These are phyloP conservation scores for Sugiyamaella qingdaonensis DNA, from an alignment of 805 yeast genomes.

Conservation along the genomic window DNA sequence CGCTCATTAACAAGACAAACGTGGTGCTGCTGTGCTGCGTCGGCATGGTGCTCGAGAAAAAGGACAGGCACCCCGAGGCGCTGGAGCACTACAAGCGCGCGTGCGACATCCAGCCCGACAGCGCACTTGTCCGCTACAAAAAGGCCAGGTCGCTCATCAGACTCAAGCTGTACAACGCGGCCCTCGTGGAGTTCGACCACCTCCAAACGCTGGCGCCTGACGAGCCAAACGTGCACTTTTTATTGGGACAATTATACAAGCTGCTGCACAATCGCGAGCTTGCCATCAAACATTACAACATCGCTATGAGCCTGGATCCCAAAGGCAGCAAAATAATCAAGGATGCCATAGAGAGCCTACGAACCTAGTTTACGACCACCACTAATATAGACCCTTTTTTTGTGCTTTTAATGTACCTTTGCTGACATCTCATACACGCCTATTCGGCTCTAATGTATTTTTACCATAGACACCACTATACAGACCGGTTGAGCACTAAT, in stretches of 20 bases:
- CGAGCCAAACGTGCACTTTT: constrained; percentile 88
- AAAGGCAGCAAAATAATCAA: constrained; percentile 82
- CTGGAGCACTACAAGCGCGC: constrained; percentile 80
- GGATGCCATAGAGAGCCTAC: constrained; percentile 35
- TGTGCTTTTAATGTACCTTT: no score
- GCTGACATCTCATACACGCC: no score
- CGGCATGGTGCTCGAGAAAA: constrained; percentile 85
- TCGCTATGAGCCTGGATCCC: constrained; percentile 88
- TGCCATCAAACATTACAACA: constrained; percentile 82
- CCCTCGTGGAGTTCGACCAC: constrained; percentile 68
- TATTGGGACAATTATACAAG: constrained; percentile 82
- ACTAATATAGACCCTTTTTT: no score
- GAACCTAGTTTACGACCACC: not conserved
- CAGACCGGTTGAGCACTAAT: no score
- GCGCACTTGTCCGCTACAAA: constrained; percentile 82
- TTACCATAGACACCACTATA: no score
- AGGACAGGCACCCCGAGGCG: constrained; percentile 66
- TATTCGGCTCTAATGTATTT: no score
- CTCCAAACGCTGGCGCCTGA: constrained; percentile 81
- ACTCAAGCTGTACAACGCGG: constrained; percentile 65
- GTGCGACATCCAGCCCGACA: constrained; percentile 73
- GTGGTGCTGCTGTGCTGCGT: constrained; percentile 86
- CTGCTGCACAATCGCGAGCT: constrained; percentile 65
- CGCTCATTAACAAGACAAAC: constrained; percentile 84
- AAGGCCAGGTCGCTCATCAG: constrained; percentile 77